Evolutionary conservation across 108 stramenopile genomes (phyloP), one percentile per base, ranked within the genome.

Genomic region (Cylindrotheca fusiformis): DNA sequence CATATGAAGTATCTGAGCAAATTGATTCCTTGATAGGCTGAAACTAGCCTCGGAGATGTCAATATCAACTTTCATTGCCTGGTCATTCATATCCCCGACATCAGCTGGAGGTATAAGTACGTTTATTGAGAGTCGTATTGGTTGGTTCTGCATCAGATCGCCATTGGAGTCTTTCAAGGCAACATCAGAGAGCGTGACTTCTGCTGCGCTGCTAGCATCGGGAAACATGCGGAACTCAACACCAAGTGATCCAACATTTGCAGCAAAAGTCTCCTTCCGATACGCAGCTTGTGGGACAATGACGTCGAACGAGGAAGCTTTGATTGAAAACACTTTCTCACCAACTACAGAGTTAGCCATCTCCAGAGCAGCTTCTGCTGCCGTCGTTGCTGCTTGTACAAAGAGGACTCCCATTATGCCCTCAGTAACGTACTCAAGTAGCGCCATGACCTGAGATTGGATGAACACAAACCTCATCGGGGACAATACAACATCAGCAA

Each of bases 351-450:
- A 72, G 52, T 72, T 71, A n/a, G 87, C 79, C 27, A 90, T 64
- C 28, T 90, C 83, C 45, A 76, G 69, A 14, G 92, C 92, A 44
- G 85, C 88, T 56, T 64, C 77, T 4, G 85, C 87, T 23, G 92
- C 88, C 12, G 88, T 76, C 2, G 76, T 77, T 4, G 88, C 86
- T 19, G 81, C 88, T 49, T 76, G 72, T 5, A 76, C 83, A 32
- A 84, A 64, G 31, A 94, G 55, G 3, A 84, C 82, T 30, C 93
- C 93, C 17, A 94, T 78, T 24, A 94, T 78, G 17, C 93, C 93
- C 23, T 90, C 93, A 4, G 83, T 87, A 22, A 84, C 64, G 65
- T 94, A 94, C 47, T 91, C 88, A 26, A 81, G 74, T 3, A 94
- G 68, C 17, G 89, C 78, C 65, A 94, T 67, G 0, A 91, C 72